Evolutionary conservation across 371 early-diverging fungal genomes (phyloP), one percentile per base, ranked within the genome.

Genomic region (Lichtheimia ramosa): DNA sequence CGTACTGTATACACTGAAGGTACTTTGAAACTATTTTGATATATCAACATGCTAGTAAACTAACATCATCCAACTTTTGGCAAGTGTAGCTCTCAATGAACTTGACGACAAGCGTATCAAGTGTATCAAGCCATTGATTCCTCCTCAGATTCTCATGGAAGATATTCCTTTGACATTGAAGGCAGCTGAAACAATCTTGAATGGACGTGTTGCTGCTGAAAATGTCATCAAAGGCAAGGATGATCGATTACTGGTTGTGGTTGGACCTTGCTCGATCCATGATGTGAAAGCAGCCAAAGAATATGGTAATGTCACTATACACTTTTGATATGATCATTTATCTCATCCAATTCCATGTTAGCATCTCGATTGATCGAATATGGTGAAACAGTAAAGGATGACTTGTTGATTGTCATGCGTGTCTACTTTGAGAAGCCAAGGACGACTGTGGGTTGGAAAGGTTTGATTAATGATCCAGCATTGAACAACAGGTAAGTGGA

Each of bases 351-450:
- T 40, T 20, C 20, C 41, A 14, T 13, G 18, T 5, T 61, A 75
- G 76, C 83, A 20, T 43, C 57, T 7, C 61, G 52, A 13, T 81
- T 92, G 54, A 83, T 83, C 62, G 75, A 69, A 54, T 82, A 85
- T 54, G 87, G 85, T 16, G 77, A 87, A 13, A 56, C 63, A 14
- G 73, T 81, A 14, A 74, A 81, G 54, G 86, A 86, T 41, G 94
- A 94, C 49, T 69, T 95, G 61, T 75, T 83, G 54, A 88, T 96
- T 64, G 74, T 96, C 50, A 96, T 96, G 96, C 84, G 96, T 40
- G 92, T 91, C 52, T 92, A 96, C 84, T 95, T 96, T 84, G 95
- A 95, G 70, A 96, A 96, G 77, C 96, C 96, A 24, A 77, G 96
- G 48, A 95, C 96, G 1, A 95, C 94, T 5, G 93, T 95, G 28